Evolutionary conservation across 2,329 filamentous ascomycete species (phyloP), one percentile per base, ranked within the genome.

Genomic region (Dactylellina leptospora): DNA sequence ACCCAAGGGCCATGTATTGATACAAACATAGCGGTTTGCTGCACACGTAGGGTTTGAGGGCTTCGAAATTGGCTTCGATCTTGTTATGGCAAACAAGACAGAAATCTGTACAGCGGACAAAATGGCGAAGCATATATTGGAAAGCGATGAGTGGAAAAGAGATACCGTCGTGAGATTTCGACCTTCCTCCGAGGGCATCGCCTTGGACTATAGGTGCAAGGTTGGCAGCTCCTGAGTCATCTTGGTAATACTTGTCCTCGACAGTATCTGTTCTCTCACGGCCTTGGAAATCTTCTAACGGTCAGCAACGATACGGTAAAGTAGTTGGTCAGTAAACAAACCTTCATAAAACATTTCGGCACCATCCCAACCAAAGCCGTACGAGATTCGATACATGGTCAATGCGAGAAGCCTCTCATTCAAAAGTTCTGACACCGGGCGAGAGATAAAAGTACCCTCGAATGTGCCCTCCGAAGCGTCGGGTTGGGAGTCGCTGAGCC

Each of bases 1-100:
- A 88, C 0, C 91, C 92, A n/a, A 96, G 82, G 13, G 86, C 84
- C 84, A 96, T 90, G 80, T 95, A 96, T 77, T 97, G 93, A 77
- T 90, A 96, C 2, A 96, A 82, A 77, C 93, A 97, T 2, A 97
- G 82, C 1, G 84, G 82, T 10, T 86, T 84, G 20, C 86, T 85
- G 80, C 93, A 97, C 45, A 96, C 91, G 72, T 90, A 91, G 1
- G 90, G 90, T 75, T 90, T 91, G 70, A 92, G 82, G 1, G 89
- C 86, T 76, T 88, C 86, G 36, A 93, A 87, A 0, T 86, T 84
- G 1, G 83, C 83, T 0, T 85, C 79, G 33, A 91, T 84, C 75
- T 84, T 88, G 75, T 85, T 85, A 79, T 96, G 90, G 77, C 93
- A 97, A 22, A 93, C 87, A 60, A 96, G 84, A 79, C 93, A 97